These are phyloP conservation scores for Ophiostoma populinum DNA, from an alignment of 2,329 filamentous ascomycete species.

Conservation along the genomic window DNA sequence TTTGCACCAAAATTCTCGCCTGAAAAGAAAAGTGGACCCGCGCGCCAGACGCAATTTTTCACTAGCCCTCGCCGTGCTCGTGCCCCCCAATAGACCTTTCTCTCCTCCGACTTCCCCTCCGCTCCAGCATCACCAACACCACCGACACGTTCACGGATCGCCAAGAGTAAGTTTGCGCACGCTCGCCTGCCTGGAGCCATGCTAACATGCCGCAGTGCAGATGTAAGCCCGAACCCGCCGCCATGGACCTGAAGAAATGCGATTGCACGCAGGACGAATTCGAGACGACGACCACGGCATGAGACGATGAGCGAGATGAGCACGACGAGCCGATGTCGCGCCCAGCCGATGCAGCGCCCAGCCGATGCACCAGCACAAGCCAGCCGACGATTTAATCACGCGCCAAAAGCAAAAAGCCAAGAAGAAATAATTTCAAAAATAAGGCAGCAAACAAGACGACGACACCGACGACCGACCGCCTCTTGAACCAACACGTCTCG, in stretches of 20 bases:
- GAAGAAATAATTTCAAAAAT: not conserved
- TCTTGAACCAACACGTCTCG: too few relatives aligned
- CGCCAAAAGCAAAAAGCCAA: not conserved
- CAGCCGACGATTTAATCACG: too few relatives aligned
- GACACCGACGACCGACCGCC: not conserved
- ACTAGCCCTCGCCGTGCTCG: slow-evolving; percentile 5
- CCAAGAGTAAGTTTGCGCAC: slow-evolving; percentile 13
- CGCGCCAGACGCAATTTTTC: slow-evolving; percentile 4
- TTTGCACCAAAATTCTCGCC: slow-evolving; percentile 11
- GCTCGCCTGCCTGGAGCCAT: not conserved
- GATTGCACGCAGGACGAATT: not conserved
- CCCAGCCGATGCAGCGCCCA: too few relatives aligned
- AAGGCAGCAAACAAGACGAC: too few relatives aligned
- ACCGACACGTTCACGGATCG: slow-evolving; percentile 11
- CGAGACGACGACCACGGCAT: not conserved
- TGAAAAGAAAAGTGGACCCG: not conserved
- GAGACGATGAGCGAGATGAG: not conserved
- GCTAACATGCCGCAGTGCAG: slow-evolving; percentile 57
- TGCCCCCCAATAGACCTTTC: slow-evolving; percentile 3
- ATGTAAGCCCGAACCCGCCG: slow-evolving; percentile 44
- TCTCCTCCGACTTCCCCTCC: slow-evolving; percentile 4
- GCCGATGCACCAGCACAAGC: too few relatives aligned
- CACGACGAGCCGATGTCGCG: too few relatives aligned
- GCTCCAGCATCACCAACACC: slow-evolving; percentile 6
- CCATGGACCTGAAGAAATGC: too few relatives aligned